Conservation (phyloP, 2,329 filamentous ascomycete genomes). For the Ophiostoma novo-ulmi region DNA sequence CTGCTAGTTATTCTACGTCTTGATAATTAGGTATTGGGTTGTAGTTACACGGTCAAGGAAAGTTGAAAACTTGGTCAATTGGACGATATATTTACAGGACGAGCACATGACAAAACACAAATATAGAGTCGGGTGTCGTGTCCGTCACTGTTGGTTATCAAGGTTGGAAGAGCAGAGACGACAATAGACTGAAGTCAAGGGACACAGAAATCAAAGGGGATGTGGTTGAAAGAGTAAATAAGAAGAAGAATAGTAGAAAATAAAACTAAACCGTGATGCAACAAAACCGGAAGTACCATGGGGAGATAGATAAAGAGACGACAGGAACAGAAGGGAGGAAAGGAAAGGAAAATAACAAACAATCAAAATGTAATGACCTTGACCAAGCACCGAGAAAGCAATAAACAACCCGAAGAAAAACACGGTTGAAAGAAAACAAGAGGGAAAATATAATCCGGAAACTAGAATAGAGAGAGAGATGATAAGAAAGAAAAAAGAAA, state of each 20-base stretch:
- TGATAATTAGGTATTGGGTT: too few species aligned
- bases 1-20: too few species aligned
- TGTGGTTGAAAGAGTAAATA: not conserved
- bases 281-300: not conserved
- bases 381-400: too few species aligned
- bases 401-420: not conserved
- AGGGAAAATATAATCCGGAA: not conserved
- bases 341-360: slow-evolving; percentile 6
- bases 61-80: not conserved
- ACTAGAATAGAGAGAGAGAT: not conserved
- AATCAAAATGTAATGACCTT: not conserved
- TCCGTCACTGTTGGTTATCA: too few species aligned
- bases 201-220: not conserved
- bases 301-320: not conserved
- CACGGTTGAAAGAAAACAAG: not conserved
- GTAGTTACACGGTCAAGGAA: not conserved
- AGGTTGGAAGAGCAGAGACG: not conserved
- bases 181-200: not conserved
- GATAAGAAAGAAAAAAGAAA: not conserved
- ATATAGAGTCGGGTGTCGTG: not conserved
- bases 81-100: not conserved
- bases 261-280: not conserved
- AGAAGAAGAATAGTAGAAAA: not conserved
- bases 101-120: not conserved
- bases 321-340: not conserved